Percentiles rank a stretch among this genome's conserved stretches.
These are phyloP conservation scores for Colletotrichum sublineola DNA, from an alignment of 2,329 filamentous ascomycete species.

Conservation along the genomic window DNA sequence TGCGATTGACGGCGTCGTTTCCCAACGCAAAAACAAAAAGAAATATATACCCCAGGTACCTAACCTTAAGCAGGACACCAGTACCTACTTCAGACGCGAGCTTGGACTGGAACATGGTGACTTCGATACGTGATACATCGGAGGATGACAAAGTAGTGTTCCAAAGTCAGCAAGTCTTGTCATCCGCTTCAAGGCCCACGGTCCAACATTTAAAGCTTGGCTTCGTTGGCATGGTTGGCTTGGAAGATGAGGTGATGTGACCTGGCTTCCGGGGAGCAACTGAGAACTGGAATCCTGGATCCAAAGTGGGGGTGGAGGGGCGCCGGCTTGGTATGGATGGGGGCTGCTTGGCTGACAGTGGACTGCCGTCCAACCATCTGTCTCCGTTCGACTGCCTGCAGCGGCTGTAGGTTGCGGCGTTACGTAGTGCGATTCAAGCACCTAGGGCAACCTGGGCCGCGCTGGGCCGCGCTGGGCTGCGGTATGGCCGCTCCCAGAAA, in stretches of 20 bases:
- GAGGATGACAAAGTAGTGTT: background rate
- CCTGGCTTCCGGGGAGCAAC: constrained; percentile 28
- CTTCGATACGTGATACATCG: background rate
- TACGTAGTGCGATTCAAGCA: constrained; percentile 37
- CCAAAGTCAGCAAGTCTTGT: background rate
- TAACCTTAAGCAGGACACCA: constrained; percentile 19
- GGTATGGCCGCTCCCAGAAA: constrained; percentile 34
- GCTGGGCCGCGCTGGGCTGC: constrained; percentile 12
- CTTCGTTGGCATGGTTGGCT: constrained; percentile 1
- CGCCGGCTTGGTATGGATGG: constrained; percentile 22
- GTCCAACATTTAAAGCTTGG: constrained; percentile 3
- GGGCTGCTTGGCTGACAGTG: constrained; percentile 10
- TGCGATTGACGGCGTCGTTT: constrained; percentile 15
- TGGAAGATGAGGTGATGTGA: constrained; percentile 5
- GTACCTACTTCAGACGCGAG: constrained; percentile 27
- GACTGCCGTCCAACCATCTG: constrained; percentile 20
- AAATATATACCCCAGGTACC: constrained; percentile 4
- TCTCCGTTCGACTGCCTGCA: constrained; percentile 23
- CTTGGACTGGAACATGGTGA: constrained; percentile 28
- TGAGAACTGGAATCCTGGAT: constrained; percentile 34
- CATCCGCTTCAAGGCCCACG: constrained; percentile 11
- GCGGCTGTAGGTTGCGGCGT: constrained; percentile 28
- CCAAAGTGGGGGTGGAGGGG: constrained; percentile 30
- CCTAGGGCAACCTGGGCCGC: constrained; percentile 7
- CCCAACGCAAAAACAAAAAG: background rate